phyloP scores from a whole-genome alignment of 768 basidiomycete genomes.

The Psilocybe subaeruginosa region DNA sequence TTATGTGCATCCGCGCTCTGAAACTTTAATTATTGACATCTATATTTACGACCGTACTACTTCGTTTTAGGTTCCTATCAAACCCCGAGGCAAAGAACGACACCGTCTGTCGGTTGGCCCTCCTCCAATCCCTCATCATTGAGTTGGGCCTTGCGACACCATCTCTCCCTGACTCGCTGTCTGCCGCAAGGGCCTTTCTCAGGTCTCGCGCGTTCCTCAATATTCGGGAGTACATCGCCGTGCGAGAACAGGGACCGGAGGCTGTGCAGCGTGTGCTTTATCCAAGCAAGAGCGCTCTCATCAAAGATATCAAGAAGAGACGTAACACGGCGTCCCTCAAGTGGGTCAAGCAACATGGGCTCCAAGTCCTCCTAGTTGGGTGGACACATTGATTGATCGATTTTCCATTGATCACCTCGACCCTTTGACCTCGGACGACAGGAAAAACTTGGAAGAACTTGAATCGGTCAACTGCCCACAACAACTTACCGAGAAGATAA shows the following conservation, averaged over 20 bases:
- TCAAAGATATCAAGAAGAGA: constrained; percentile 59
- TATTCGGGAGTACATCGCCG: constrained; percentile 72
- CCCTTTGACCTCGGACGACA: background rate
- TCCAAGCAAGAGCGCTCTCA: constrained; percentile 60
- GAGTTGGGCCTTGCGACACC: constrained; percentile 68
- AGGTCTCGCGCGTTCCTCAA: constrained; percentile 72
- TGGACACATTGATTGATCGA: constrained; percentile 37
- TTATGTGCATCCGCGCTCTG: background rate
- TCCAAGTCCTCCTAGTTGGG: constrained; percentile 64
- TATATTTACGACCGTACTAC: background rate
- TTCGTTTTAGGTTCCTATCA: constrained; percentile 48
- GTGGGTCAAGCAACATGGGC: constrained; percentile 67
- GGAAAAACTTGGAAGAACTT: too few species aligned
- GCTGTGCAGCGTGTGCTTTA: constrained; percentile 66
- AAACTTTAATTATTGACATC: background rate
- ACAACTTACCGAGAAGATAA: background rate
- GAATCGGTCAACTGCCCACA: too few species aligned
- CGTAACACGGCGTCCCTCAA: constrained; percentile 43
- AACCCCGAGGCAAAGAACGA: constrained; percentile 47
- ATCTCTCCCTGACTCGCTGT: constrained; percentile 58
- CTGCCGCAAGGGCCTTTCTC: constrained; percentile 67
- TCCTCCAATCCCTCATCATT: constrained; percentile 75
- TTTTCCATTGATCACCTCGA: background rate
- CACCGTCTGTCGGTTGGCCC: constrained; percentile 51
- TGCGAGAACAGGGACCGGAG: constrained; percentile 62